These are phyloP conservation scores for Gonapodya sp. DNA, from an alignment of 192 early-diverging fungal species.

Conservation along the genomic window DNA sequence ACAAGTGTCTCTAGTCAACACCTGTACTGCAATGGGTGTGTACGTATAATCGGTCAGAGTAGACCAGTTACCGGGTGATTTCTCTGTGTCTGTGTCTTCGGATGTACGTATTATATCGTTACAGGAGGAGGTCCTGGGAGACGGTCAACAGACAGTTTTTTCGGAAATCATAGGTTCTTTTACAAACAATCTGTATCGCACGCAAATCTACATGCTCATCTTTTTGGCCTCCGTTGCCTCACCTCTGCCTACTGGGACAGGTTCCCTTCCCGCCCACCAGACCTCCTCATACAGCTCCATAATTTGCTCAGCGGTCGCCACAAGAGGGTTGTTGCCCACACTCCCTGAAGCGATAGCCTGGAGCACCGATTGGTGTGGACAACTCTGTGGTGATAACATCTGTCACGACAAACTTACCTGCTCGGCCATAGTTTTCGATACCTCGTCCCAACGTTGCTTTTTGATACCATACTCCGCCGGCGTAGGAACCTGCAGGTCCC, in stretches of 20 bases:
- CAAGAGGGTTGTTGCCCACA: background rate
- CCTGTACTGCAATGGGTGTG: no score
- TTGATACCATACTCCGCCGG: constrained; percentile 1
- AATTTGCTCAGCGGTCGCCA: background rate
- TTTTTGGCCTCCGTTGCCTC: background rate
- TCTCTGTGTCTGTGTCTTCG: no score
- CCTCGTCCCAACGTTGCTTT: background rate
- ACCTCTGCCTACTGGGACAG: background rate
- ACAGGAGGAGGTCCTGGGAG: no score
- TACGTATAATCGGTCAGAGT: no score
- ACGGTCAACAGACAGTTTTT: no score
- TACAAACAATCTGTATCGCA: no score
- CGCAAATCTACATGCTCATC: background rate
- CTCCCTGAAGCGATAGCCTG: constrained; percentile 8
- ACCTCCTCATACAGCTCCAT: constrained; percentile 5
- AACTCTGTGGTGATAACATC: no score
- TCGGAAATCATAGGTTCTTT: no score
- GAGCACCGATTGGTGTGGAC: background rate
- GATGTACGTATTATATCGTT: no score
- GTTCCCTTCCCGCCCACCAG: background rate
- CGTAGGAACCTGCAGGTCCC: constrained; percentile 6
- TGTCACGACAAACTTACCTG: background rate
- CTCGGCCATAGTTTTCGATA: constrained; percentile 1
- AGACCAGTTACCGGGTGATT: no score
- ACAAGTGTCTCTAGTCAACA: no score